Conservation (phyloP, 345 rosid species). For the Eucalyptus coolabah region DNA sequence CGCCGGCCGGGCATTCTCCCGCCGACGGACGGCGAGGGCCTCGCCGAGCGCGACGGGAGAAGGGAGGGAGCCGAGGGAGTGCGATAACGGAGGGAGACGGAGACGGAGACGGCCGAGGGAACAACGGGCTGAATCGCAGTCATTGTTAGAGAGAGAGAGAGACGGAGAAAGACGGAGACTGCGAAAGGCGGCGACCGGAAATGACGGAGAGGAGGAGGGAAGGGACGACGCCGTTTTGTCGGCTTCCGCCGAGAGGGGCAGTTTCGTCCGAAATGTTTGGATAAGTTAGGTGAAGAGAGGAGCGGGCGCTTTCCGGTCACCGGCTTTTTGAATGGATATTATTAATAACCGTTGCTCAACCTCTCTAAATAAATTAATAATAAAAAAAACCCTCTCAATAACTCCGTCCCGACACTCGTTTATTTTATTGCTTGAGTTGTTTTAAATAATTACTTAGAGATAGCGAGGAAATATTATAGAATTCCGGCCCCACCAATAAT, state of each 20-base stretch:
- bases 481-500: background rate
- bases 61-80: constrained; percentile 7
- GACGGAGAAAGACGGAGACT: background rate
- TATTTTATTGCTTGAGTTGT: background rate
- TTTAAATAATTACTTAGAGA: background rate
- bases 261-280: background rate
- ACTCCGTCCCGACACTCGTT: background rate
- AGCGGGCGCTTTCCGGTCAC: background rate
- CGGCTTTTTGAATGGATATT: background rate
- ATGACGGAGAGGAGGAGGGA: background rate
- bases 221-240: background rate
- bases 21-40: background rate
- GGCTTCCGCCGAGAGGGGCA: background rate
- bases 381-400: no score
- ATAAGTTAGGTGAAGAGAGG: background rate
- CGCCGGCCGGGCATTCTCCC: background rate
- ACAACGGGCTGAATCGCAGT: constrained; percentile 22
- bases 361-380: background rate
- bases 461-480: background rate
- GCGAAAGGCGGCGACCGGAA: background rate
- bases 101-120: constrained; percentile 1
- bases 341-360: background rate
- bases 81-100: constrained; percentile 6
- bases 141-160: constrained; percentile 5
- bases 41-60: background rate